These are phyloP conservation scores for Pseudocercospora vitis DNA, from an alignment of 2,329 filamentous ascomycete genomes.

Conservation along the genomic window DNA sequence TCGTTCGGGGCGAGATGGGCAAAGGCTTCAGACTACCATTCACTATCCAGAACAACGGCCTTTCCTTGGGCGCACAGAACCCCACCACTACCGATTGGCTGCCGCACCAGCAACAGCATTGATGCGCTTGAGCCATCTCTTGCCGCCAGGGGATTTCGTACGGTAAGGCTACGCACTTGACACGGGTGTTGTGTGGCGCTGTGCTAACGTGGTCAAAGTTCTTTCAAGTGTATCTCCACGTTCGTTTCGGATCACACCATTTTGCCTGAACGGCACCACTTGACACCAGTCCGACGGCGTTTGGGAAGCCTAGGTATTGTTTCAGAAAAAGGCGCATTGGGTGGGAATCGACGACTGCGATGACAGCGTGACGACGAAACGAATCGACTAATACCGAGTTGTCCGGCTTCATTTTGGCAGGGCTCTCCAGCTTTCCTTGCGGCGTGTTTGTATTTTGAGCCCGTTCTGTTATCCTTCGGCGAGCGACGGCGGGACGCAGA, in stretches of 20 bases:
- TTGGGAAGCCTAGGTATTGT: conserved; percentile 17
- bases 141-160: conserved; percentile 6
- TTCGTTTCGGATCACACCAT: conserved; percentile 19
- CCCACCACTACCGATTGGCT: conserved; percentile 19
- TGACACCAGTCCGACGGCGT: conserved; percentile 20
- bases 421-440: conserved; percentile 25
- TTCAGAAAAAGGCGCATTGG: conserved; percentile 21
- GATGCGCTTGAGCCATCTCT: not conserved
- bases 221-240: conserved; percentile 21
- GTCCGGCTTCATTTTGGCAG: conserved; percentile 17
- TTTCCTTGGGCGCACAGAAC: conserved; percentile 23
- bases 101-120: conserved; percentile 17
- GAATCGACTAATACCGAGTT: conserved; percentile 26
- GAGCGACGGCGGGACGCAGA: conserved; percentile 12
- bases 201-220: conserved; percentile 12
- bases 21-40: conserved; percentile 57
- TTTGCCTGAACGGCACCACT: conserved; percentile 18
- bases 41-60: conserved; percentile 14
- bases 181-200: not conserved
- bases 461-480: conserved; percentile 17
- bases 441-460: conserved; percentile 23
- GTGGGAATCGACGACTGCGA: conserved; percentile 27
- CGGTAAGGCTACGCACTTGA: conserved; percentile 8
- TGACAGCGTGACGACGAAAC: conserved; percentile 28
- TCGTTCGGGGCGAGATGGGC: conserved; percentile 72